phyloP scores from a whole-genome alignment of 805 yeast genomes.

The Teunomyces kruisii region DNA sequence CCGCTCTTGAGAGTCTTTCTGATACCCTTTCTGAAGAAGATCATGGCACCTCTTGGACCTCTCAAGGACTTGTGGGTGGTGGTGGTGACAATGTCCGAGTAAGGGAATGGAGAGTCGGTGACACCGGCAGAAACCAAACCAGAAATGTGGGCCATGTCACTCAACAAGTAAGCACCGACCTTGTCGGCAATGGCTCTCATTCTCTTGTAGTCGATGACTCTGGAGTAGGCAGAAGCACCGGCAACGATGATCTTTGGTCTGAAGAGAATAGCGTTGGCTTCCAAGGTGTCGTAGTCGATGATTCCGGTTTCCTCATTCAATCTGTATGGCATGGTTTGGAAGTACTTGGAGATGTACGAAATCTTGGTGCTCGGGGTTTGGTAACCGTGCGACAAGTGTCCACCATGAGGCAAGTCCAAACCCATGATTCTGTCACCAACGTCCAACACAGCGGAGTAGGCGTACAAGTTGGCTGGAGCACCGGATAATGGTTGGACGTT shows the following conservation, averaged over 20 bases:
- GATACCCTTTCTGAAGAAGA: slow-evolving; percentile 95
- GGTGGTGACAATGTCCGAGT: slow-evolving; percentile 96
- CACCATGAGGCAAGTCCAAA: slow-evolving; percentile 96
- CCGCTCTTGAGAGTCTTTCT: slow-evolving; percentile 90
- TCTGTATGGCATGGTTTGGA: slow-evolving; percentile 98
- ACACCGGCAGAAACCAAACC: slow-evolving; percentile 96
- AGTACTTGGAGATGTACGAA: slow-evolving; percentile 93
- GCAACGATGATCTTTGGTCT: slow-evolving; percentile 97
- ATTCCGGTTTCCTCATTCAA: slow-evolving; percentile 88
- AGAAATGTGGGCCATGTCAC: slow-evolving; percentile 98
- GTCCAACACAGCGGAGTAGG: slow-evolving; percentile 90
- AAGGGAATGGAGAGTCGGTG: slow-evolving; percentile 93
- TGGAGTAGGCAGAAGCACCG: slow-evolving; percentile 97
- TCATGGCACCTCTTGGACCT: slow-evolving; percentile 99
- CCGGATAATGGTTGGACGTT: slow-evolving; percentile 96
- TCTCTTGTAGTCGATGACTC: slow-evolving; percentile 94
- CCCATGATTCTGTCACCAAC: slow-evolving; percentile 98
- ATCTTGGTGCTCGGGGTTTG: slow-evolving; percentile 93
- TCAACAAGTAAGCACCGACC: slow-evolving; percentile 94
- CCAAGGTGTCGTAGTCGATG: slow-evolving; percentile 94
- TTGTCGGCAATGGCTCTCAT: slow-evolving; percentile 96
- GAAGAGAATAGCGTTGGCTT: slow-evolving; percentile 84
- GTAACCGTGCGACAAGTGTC: slow-evolving; percentile 97
- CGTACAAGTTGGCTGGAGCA: slow-evolving; percentile 97
- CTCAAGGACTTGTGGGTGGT: slow-evolving; percentile 98